Evolutionary conservation across 2,329 filamentous ascomycete genomes (phyloP).

Genomic region (Dothistroma septosporum): DNA sequence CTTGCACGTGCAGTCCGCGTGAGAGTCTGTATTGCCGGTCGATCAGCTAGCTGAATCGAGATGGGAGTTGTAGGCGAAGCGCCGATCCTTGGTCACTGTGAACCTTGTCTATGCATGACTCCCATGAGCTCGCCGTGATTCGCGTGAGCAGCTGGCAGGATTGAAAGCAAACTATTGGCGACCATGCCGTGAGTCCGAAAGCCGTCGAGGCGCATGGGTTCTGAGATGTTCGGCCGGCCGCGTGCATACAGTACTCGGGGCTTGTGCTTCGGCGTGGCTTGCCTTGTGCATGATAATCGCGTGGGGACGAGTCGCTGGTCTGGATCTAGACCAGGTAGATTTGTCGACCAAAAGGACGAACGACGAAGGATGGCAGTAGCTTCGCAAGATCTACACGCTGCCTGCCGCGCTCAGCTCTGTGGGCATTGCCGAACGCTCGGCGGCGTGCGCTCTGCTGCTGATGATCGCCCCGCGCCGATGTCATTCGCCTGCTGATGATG

Average conservation of each 20-base stretch:
- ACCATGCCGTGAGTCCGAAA: neutral
- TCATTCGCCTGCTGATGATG: neutral
- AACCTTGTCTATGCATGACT: conserved; percentile 1
- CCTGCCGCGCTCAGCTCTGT: neutral
- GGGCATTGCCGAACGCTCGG: neutral
- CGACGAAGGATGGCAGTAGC: neutral
- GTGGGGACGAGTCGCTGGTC: neutral
- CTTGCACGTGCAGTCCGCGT: neutral
- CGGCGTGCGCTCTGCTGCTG: neutral
- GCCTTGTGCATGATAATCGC: neutral
- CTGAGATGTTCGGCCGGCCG: no score
- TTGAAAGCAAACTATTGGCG: neutral
- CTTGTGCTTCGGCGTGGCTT: neutral
- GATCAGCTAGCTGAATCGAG: conserved; percentile 4
- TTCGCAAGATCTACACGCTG: neutral
- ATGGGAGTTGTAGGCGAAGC: neutral
- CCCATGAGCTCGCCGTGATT: conserved; percentile 1
- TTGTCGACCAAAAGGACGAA: neutral
- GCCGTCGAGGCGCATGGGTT: no score
- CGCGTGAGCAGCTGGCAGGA: neutral
- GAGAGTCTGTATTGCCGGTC: conserved; percentile 1
- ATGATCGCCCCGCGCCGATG: neutral
- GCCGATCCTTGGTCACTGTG: neutral
- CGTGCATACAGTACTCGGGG: no score
- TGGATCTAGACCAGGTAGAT: no score